A percentile compares a stretch with the other conserved stretches of the same genome.
Conservation (phyloP, 305 asterid genomes). For the Ajuga reptans region DNA sequence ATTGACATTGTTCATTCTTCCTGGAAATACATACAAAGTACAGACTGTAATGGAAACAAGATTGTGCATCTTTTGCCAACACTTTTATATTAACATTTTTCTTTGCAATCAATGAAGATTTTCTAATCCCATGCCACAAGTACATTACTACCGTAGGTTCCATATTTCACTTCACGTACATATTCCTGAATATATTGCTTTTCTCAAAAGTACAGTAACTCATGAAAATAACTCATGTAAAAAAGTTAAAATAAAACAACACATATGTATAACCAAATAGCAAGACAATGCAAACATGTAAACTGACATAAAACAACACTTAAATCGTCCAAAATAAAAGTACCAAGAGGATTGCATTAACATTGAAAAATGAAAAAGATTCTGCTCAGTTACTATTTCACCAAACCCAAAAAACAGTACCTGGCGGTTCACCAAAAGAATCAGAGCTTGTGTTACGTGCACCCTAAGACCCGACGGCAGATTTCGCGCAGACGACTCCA, state of each 20-base stretch:
- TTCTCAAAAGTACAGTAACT: neutral
- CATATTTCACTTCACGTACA: neutral
- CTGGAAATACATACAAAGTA: neutral
- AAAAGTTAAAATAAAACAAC: neutral
- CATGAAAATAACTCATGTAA: neutral
- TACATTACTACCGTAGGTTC: neutral
- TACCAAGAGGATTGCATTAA: neutral
- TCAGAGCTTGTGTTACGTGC: slow-evolving; percentile 60
- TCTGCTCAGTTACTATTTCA: neutral
- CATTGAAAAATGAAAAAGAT: neutral
- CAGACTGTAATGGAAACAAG: neutral
- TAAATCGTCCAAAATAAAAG: neutral
- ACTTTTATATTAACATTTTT: neutral
- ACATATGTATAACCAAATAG: neutral
- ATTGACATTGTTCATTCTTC: neutral
- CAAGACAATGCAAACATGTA: neutral
- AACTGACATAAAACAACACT: neutral
- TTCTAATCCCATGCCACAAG: neutral
- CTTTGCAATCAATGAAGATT: neutral
- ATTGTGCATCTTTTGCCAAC: neutral
- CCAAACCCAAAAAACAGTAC: slow-evolving; percentile 24
- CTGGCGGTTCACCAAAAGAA: slow-evolving; percentile 65
- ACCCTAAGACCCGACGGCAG: slow-evolving; percentile 66
- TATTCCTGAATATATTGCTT: neutral
- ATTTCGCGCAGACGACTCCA: slow-evolving; percentile 47